These are phyloP conservation scores for Boletus tomentosulus DNA, from an alignment of 768 basidiomycete genomes.

Conservation along the genomic window DNA sequence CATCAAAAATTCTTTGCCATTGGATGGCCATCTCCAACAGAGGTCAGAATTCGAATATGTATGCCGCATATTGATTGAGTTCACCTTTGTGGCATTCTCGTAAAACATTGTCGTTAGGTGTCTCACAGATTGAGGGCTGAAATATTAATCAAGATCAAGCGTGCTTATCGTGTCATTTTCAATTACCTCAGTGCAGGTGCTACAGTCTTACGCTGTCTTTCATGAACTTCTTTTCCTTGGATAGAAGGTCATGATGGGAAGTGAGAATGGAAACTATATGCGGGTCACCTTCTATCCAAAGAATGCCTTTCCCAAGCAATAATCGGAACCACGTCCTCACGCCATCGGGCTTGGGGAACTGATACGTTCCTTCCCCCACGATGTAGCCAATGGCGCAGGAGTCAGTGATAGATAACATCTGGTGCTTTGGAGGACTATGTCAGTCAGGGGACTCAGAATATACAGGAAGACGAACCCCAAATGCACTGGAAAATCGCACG, in stretches of 20 bases:
- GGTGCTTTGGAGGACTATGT: conserved; percentile 39
- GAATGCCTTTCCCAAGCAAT: conserved; percentile 58
- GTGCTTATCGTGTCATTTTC: neutral
- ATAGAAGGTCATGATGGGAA: conserved; percentile 2
- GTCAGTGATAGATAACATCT: conserved; percentile 55
- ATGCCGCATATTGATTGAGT: neutral
- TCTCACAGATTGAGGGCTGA: conserved; percentile 51
- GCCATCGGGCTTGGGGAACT: conserved; percentile 59
- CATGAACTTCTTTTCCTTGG: conserved; percentile 53
- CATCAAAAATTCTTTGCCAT: conserved; percentile 47
- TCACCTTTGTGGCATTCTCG: conserved; percentile 47
- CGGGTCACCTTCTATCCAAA: conserved; percentile 57
- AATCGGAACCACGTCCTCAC: conserved; percentile 62
- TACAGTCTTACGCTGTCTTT: conserved; percentile 47
- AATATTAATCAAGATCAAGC: neutral
- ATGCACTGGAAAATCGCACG: conserved; percentile 52
- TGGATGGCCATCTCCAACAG: conserved; percentile 39
- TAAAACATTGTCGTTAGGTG: conserved; percentile 49
- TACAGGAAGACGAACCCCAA: conserved; percentile 39
- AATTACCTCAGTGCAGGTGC: conserved; percentile 56
- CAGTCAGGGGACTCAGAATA: conserved; percentile 3
- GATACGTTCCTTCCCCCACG: conserved; percentile 50
- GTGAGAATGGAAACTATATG: neutral
- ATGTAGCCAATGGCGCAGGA: conserved; percentile 50
- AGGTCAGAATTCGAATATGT: neutral